Conservation (phyloP, 2,329 filamentous ascomycete species). For the Acarospora socialis region DNA sequence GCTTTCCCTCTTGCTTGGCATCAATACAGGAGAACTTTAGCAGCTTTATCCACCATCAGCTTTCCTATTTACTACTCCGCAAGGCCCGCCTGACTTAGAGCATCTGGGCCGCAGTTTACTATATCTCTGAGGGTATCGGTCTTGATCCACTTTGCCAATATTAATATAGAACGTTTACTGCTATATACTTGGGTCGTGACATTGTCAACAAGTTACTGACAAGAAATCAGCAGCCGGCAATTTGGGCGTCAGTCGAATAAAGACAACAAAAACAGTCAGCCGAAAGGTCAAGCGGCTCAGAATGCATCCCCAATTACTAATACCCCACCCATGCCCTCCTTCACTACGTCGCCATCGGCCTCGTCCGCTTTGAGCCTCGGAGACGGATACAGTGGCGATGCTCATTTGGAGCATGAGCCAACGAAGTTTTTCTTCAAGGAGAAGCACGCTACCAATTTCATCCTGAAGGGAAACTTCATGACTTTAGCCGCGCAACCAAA, state of each 20-base stretch:
- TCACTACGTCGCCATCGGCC: conserved; percentile 6
- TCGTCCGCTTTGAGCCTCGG: conserved; percentile 20
- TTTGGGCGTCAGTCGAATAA: conserved; percentile 30
- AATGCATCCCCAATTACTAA: conserved; percentile 9
- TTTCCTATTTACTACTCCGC: too few species aligned
- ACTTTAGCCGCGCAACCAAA: conserved; percentile 84
- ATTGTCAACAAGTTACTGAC: too few species aligned
- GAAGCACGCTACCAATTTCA: conserved; percentile 62
- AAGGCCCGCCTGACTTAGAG: too few species aligned
- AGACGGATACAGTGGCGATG: conserved; percentile 26
- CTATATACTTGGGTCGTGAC: too few species aligned
- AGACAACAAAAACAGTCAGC: conserved; percentile 19
- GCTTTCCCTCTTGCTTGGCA: too few species aligned
- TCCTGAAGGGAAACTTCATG: conserved; percentile 97
- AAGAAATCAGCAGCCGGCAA: conserved; percentile 24
- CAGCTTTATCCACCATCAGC: too few species aligned
- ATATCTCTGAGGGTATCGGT: too few species aligned
- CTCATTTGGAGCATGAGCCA: conserved; percentile 15
- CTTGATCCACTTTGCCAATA: too few species aligned
- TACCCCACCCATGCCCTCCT: conserved; percentile 5
- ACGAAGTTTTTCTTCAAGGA: conserved; percentile 38
- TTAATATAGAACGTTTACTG: too few species aligned
- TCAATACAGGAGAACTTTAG: too few species aligned
- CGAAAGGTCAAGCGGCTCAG: conserved; percentile 17
- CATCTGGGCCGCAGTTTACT: too few species aligned